These are phyloP conservation scores for Tylopilus orsonianus DNA, from an alignment of 1,284 basidiomycete species.

Conservation along the genomic window DNA sequence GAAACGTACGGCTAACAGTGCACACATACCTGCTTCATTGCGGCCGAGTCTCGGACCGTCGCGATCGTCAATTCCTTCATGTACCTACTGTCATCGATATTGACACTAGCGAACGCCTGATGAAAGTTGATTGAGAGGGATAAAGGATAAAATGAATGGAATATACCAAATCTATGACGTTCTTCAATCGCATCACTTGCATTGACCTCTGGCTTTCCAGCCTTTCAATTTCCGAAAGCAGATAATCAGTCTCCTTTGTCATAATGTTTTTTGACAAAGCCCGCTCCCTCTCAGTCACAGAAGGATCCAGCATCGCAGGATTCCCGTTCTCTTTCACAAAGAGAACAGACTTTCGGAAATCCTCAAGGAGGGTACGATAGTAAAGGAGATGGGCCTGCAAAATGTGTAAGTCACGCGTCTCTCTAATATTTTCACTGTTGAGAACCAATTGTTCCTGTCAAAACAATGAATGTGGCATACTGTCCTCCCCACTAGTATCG, in stretches of 20 bases:
- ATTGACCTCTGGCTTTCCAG: conserved; percentile 43
- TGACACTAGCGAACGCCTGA: conserved; percentile 51
- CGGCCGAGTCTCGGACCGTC: conserved; percentile 46
- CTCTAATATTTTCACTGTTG: conserved; percentile 35
- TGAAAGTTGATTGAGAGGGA: neutral
- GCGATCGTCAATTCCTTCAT: conserved; percentile 49
- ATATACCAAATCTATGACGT: conserved; percentile 54
- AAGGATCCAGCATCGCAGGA: conserved; percentile 38
- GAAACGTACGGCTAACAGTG: neutral
- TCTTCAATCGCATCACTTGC: conserved; percentile 48
- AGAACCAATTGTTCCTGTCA: conserved; percentile 45
- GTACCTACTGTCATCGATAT: conserved; percentile 48
- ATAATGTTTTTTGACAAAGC: conserved; percentile 31
- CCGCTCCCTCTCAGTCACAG: conserved; percentile 20
- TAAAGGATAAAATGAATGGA: neutral
- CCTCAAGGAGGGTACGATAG: conserved; percentile 48
- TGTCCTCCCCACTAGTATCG: neutral
- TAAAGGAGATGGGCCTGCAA: conserved; percentile 55
- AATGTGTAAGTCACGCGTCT: conserved; percentile 51
- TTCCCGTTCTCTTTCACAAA: conserved; percentile 48
- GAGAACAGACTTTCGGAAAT: conserved; percentile 48
- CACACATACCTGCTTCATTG: conserved; percentile 51
- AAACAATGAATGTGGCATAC: neutral
- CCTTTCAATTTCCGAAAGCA: conserved; percentile 47
- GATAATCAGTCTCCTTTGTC: conserved; percentile 42